These are phyloP conservation scores for Xylariaceae sp. DNA, from an alignment of 2,329 filamentous ascomycete species.

Conservation along the genomic window DNA sequence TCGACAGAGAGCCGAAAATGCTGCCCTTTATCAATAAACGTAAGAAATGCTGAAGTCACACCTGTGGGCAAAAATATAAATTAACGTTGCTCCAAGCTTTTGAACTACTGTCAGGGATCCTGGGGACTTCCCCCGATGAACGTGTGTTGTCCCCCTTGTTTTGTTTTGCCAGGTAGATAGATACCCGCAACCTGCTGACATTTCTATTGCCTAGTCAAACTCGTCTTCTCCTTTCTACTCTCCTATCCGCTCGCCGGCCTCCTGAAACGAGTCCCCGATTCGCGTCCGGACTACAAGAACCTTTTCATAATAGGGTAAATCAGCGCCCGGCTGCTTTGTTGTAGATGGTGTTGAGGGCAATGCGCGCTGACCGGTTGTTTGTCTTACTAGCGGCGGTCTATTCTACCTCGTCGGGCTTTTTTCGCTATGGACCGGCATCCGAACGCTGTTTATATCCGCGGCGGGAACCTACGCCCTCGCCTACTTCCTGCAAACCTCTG, in stretches of 20 bases:
- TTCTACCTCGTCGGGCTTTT: constrained; percentile 95
- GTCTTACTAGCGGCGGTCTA: constrained; percentile 35
- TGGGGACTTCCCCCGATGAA: constrained; percentile 44
- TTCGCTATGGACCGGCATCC: constrained; percentile 80
- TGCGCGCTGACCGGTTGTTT: constrained; percentile 9
- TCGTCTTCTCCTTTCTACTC: constrained; percentile 81
- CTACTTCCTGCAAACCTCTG: constrained; percentile 68
- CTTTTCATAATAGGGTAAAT: constrained; percentile 71
- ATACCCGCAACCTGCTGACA: too few species aligned
- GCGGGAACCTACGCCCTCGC: constrained; percentile 78
- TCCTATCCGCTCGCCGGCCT: constrained; percentile 88
- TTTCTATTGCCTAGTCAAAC: constrained; percentile 65
- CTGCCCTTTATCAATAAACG: background rate
- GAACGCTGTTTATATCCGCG: constrained; percentile 74
- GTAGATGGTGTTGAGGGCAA: too few species aligned
- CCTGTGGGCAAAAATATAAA: constrained; percentile 10
- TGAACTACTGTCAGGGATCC: constrained; percentile 34
- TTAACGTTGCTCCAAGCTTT: constrained; percentile 35
- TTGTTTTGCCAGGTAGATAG: background rate
- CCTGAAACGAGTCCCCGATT: constrained; percentile 85
- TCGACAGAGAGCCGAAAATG: background rate
- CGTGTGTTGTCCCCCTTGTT: constrained; percentile 30
- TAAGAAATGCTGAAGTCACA: constrained; percentile 20
- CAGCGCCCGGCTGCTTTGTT: background rate
- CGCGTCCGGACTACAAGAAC: constrained; percentile 79